Base-by-base conservation (phyloP, 257 asterid genomes). In the Salvia miltiorrhiza region DNA sequence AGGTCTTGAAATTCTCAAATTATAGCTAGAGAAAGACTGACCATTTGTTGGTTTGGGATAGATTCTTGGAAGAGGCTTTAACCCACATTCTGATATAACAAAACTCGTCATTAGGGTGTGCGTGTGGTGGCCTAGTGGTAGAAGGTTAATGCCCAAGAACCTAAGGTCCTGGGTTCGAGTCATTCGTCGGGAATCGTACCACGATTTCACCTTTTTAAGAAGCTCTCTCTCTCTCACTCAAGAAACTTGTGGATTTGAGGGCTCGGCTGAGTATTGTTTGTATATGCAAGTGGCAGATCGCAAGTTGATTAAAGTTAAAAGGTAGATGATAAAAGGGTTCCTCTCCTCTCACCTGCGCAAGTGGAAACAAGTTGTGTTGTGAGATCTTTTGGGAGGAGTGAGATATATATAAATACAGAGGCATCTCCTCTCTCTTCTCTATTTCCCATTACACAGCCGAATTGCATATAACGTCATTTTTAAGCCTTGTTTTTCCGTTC, bases 21-120 rank as follows among this genome's bases (percentile, higher is more conserved):
- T 67, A 11, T 76, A 32, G 16, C 56, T 65, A 24, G 65, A 28
- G 45, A 58, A 74, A 56, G 80, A 0, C 4, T 24, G 75, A 28
- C 32, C 60, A 26, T 68, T 72, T 61, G 63, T 78, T 9, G 95
- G 94, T n/a, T 80, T 76, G 3, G 86, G 81, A 54, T 76, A 78
- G 17, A 81, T 33, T 68, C 44, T 81, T 0, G 83, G 86, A 52
- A 84, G 76, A 4, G 86, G 82, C 69, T 67, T 79, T 33, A 81
- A 16, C 4, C 84, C 84, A 78, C 88, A 81, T 67, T 76, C 79
- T 50, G 86, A 78, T 44, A 83, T 24, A 3, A 81, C 86, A 74
- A 68, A 78, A 77, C 77, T 54, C 9, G 86, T 86, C 88, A 84
- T 84, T 61, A 5, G 17, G 12, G 65, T n/a, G n/a, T n/a, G n/a